These are phyloP conservation scores for Phytophthora ramorum DNA, from an alignment of 352 stramenopile species.

Conservation along the genomic window DNA sequence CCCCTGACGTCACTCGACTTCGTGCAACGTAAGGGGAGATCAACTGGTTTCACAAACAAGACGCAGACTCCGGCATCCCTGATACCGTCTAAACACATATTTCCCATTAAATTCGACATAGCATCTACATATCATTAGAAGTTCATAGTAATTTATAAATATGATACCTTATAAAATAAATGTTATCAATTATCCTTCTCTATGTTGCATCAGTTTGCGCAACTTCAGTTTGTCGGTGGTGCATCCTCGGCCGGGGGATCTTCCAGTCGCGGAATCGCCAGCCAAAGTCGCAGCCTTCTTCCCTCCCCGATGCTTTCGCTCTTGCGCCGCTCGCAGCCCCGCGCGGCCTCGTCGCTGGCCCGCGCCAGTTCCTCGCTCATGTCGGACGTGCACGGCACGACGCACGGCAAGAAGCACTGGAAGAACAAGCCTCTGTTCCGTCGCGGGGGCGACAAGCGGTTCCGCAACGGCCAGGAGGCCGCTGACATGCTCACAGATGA, in stretches of 20 bases:
- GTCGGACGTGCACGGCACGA: slow-evolving; percentile 90
- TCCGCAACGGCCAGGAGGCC: slow-evolving; percentile 96
- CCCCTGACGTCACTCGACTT: background rate
- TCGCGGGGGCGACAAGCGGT: slow-evolving; percentile 95
- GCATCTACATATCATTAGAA: no score
- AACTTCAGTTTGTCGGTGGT: background rate
- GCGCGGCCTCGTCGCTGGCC: slow-evolving; percentile 22
- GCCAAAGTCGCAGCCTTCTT: background rate
- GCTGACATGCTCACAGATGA: slow-evolving; percentile 94
- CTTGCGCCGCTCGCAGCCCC: slow-evolving; percentile 21
- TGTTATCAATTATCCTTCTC: background rate
- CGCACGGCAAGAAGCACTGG: slow-evolving; percentile 93
- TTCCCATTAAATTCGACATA: background rate
- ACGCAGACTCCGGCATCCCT: background rate
- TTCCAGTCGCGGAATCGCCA: background rate
- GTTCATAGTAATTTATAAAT: no score
- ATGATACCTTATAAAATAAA: no score
- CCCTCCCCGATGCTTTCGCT: slow-evolving; percentile 39
- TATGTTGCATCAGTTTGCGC: background rate
- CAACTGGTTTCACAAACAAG: slow-evolving; percentile 24
- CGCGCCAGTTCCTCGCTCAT: slow-evolving; percentile 72
- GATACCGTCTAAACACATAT: background rate
- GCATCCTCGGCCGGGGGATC: background rate
- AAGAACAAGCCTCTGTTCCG: slow-evolving; percentile 98
- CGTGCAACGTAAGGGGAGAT: slow-evolving; percentile 4